phyloP scores from a whole-genome alignment of 2,329 filamentous ascomycete genomes.

The Sporothrix sp. region DNA sequence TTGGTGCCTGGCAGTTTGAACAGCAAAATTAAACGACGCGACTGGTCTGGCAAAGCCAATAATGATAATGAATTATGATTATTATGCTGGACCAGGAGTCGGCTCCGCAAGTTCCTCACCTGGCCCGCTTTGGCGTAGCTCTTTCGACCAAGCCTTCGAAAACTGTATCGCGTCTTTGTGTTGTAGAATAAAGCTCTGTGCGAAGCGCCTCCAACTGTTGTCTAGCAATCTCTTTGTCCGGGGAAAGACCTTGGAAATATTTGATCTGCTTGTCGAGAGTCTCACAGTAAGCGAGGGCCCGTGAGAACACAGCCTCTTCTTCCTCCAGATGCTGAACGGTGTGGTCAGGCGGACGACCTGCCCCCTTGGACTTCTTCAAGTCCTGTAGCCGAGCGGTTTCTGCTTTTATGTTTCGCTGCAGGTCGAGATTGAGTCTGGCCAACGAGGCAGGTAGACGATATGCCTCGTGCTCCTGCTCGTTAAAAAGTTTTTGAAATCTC shows the following conservation, averaged over 20 bases:
- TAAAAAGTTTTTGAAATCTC: slow-evolving; percentile 30
- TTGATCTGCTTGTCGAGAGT: slow-evolving; percentile 52
- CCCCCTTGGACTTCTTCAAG: slow-evolving; percentile 34
- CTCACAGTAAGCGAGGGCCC: slow-evolving; percentile 47
- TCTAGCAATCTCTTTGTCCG: slow-evolving; percentile 58
- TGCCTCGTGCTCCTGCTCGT: slow-evolving; percentile 32
- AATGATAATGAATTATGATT: too few relatives aligned
- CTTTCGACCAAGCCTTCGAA: slow-evolving; percentile 64
- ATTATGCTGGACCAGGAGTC: too few relatives aligned
- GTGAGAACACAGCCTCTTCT: slow-evolving; percentile 49
- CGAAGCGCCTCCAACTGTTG: slow-evolving; percentile 60
- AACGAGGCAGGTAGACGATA: slow-evolving; percentile 50
- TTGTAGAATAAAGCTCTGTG: slow-evolving; percentile 51
- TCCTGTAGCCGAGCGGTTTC: slow-evolving; percentile 58
- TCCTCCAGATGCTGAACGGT: slow-evolving; percentile 50
- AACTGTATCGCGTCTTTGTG: slow-evolving; percentile 55
- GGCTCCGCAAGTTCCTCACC: too few relatives aligned
- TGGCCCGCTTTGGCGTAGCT: slow-evolving; percentile 37
- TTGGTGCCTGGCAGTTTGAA: too few relatives aligned
- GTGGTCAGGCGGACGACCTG: slow-evolving; percentile 26
- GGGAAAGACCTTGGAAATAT: slow-evolving; percentile 62
- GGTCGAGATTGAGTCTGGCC: slow-evolving; percentile 61
- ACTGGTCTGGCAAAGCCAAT: too few relatives aligned
- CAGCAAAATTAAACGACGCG: too few relatives aligned
- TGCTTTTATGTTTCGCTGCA: slow-evolving; percentile 60